A percentile compares a stretch with the other conserved stretches of the same genome.
Conservation (phyloP, 2,329 filamentous ascomycete genomes). For the Colletotrichum australisinense region DNA sequence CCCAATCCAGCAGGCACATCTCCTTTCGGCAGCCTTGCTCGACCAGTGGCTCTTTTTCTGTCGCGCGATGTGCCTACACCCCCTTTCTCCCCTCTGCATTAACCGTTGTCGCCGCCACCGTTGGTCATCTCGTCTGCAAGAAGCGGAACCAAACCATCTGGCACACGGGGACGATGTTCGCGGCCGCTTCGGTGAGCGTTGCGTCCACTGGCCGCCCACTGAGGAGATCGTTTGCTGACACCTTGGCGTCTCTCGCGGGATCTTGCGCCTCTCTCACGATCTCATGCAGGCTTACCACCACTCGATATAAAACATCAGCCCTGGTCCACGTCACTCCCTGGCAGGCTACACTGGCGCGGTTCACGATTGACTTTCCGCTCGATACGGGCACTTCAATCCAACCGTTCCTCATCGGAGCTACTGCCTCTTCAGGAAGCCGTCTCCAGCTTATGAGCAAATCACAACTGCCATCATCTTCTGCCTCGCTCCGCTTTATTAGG, state of each 20-base stretch:
- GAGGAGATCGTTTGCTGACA: not conserved
- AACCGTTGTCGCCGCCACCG: not conserved
- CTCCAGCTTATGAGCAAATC: slow-evolving; percentile 16
- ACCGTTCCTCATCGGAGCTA: slow-evolving; percentile 8
- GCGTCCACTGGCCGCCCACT: not conserved
- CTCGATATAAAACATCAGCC: slow-evolving; percentile 14
- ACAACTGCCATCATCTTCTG: not conserved
- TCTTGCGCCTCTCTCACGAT: slow-evolving; percentile 28
- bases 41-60: slow-evolving; percentile 10
- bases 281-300: slow-evolving; percentile 29
- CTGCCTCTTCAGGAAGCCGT: slow-evolving; percentile 18
- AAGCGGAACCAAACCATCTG: not conserved
- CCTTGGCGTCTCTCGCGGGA: slow-evolving; percentile 4
- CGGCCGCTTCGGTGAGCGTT: slow-evolving; percentile 1
- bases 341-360: slow-evolving; percentile 1
- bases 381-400: slow-evolving; percentile 9
- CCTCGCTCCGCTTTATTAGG: slow-evolving; percentile 19
- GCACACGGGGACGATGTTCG: not conserved
- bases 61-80: not conserved
- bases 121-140: not conserved
- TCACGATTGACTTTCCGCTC: slow-evolving; percentile 29
- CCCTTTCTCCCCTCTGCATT: not conserved
- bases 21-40: slow-evolving; percentile 10
- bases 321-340: slow-evolving; percentile 4
- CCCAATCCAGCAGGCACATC: slow-evolving; percentile 13